A percentile compares a stretch with the other conserved stretches of the same genome.
phyloP scores from a whole-genome alignment of 164 flowering plant species.

The Annona cherimola region DNA sequence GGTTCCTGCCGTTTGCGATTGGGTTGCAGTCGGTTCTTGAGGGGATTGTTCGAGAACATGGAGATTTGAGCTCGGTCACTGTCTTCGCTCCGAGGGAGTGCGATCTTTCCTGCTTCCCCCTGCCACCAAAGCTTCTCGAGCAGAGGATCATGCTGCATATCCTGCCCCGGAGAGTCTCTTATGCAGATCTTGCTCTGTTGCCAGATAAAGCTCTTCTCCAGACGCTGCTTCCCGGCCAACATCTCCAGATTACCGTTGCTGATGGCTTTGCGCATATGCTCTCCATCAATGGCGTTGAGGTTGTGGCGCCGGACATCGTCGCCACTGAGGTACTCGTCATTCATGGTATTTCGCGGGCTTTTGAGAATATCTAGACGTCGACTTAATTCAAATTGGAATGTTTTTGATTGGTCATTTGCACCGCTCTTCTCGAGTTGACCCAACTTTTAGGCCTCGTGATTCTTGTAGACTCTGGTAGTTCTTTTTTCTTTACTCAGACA shows the following conservation, averaged over 20 bases:
- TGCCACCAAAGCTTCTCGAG: conserved; percentile 36
- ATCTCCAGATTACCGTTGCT: conserved; percentile 22
- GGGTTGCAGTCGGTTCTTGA: conserved; percentile 50
- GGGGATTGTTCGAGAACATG: conserved; percentile 33
- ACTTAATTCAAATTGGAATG: too few relatives aligned
- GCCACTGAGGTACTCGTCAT: conserved; percentile 31
- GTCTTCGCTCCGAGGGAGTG: conserved; percentile 46
- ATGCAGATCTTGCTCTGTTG: conserved; percentile 29
- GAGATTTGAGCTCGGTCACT: conserved; percentile 33
- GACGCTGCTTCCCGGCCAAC: conserved; percentile 30
- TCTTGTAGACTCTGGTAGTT: too few relatives aligned
- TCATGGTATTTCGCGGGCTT: conserved; percentile 54
- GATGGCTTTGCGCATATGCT: conserved; percentile 11
- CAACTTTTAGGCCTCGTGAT: conserved; percentile 7
- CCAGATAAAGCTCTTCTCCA: conserved; percentile 24
- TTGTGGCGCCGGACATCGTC: conserved; percentile 38
- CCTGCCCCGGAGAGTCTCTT: conserved; percentile 32
- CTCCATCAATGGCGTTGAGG: conserved; percentile 36
- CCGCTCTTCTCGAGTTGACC: too few relatives aligned
- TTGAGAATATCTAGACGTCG: too few relatives aligned
- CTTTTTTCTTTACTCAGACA: too few relatives aligned
- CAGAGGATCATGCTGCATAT: conserved; percentile 46
- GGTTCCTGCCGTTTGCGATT: conserved; percentile 49
- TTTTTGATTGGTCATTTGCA: conserved; percentile 21
- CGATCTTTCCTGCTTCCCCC: conserved; percentile 19